These are phyloP conservation scores for Phaffia rhodozyma DNA, from an alignment of 1,284 basidiomycete genomes.

Conservation along the genomic window DNA sequence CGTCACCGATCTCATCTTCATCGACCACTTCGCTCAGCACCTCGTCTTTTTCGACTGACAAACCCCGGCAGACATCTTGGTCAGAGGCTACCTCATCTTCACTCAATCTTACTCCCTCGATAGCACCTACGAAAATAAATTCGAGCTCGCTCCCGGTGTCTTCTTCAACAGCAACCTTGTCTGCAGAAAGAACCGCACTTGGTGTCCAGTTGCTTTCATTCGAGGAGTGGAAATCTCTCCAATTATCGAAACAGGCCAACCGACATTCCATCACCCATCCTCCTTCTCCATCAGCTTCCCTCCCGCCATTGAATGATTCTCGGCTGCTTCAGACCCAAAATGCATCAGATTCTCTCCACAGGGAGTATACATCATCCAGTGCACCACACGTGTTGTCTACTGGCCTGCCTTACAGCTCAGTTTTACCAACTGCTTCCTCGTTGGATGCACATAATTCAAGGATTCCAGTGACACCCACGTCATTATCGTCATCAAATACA, in stretches of 20 bases:
- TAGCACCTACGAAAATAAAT: too few relatives aligned
- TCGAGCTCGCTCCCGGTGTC: too few relatives aligned
- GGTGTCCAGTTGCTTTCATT: slow-evolving; percentile 53
- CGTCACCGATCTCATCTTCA: too few relatives aligned
- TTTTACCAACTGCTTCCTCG: not conserved
- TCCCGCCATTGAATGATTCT: slow-evolving; percentile 5
- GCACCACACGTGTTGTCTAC: not conserved
- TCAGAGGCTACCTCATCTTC: too few relatives aligned
- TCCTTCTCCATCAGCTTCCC: not conserved
- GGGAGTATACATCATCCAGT: not conserved
- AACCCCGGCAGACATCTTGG: too few relatives aligned
- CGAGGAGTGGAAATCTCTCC: slow-evolving; percentile 65
- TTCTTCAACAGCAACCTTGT: too few relatives aligned
- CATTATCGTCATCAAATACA: not conserved
- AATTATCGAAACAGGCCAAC: slow-evolving; percentile 9
- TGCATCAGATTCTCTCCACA: not conserved
- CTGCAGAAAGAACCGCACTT: not conserved
- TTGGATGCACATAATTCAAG: not conserved
- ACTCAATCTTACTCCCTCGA: too few relatives aligned
- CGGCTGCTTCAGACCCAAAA: not conserved
- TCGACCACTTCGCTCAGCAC: too few relatives aligned
- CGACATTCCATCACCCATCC: slow-evolving; percentile 44
- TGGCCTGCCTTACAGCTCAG: too few relatives aligned
- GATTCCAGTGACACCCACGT: not conserved
- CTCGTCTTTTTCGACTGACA: too few relatives aligned